Evolutionary conservation across 495 filamentous ascomycete species (phyloP).

Genomic region (Pyrenula aspistea): DNA sequence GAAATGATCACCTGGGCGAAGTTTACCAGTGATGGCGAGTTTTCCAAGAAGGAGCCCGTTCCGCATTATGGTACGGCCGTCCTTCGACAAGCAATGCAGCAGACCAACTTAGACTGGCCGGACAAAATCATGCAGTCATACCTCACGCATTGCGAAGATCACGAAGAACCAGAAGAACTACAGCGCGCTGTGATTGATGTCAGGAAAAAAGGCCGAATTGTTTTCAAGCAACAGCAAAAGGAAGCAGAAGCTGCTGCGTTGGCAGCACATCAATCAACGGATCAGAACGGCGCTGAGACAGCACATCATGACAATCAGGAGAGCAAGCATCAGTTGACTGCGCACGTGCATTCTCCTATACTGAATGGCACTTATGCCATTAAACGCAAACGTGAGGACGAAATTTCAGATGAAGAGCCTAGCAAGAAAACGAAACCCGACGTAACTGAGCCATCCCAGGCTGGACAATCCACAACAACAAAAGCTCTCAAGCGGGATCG

Average conservation of each 20-base stretch:
- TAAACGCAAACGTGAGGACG: conserved; percentile 66
- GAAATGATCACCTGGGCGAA: conserved; percentile 65
- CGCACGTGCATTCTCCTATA: background rate
- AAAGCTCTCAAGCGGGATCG: conserved; percentile 57
- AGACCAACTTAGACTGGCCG: conserved; percentile 73
- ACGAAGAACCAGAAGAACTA: conserved; percentile 62
- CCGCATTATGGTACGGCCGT: conserved; percentile 61
- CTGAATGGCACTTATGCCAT: conserved; percentile 1
- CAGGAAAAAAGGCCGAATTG: conserved; percentile 47
- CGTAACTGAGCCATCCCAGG: conserved; percentile 19
- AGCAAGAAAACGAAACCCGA: conserved; percentile 45
- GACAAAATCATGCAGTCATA: conserved; percentile 79
- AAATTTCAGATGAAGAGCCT: conserved; percentile 24
- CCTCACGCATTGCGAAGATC: conserved; percentile 74
- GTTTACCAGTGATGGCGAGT: conserved; percentile 32
- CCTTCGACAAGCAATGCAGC: conserved; percentile 58
- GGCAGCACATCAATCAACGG: conserved; percentile 27
- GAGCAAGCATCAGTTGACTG: background rate
- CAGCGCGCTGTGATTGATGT: conserved; percentile 57
- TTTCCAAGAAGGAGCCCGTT: conserved; percentile 24
- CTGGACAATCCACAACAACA: conserved; percentile 18
- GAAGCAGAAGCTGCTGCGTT: conserved; percentile 48
- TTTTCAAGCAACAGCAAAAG: conserved; percentile 52
- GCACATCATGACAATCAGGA: background rate
- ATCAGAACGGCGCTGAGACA: background rate